A percentile compares a stretch with the other conserved stretches of the same genome.
Evolutionary conservation across 257 asterid species (phyloP).

Genomic region (Capsicum baccatum): DNA sequence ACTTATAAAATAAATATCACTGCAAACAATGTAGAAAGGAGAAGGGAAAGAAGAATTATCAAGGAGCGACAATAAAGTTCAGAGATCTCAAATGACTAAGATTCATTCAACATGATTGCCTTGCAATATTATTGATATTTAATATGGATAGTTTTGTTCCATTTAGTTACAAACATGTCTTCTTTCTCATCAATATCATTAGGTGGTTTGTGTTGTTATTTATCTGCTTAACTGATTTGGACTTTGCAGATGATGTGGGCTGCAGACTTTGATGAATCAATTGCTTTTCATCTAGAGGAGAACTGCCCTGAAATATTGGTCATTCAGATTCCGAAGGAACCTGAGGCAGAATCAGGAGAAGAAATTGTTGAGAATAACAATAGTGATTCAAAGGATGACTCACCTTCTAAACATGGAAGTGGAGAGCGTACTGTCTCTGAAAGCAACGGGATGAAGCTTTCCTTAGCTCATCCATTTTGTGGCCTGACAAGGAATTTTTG

Average conservation of each 20-base stretch:
- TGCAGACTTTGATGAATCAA: constrained; percentile 84
- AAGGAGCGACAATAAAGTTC: constrained; percentile 19
- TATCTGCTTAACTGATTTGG: constrained; percentile 25
- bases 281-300: constrained; percentile 66
- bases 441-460: constrained; percentile 55
- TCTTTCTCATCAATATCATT: constrained; percentile 17
- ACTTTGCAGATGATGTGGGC: constrained; percentile 97
- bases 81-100: constrained; percentile 12
- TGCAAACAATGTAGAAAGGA: background rate
- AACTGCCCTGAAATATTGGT: constrained; percentile 76
- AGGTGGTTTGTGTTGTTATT: constrained; percentile 28
- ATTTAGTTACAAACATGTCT: constrained; percentile 2
- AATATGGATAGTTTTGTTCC: constrained; percentile 16
- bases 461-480: constrained; percentile 73
- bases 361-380: constrained; percentile 52
- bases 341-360: constrained; percentile 61
- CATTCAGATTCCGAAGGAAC: constrained; percentile 64
- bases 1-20: too few species aligned
- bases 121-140: constrained; percentile 25
- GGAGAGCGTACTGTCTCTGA: constrained; percentile 56
- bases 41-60: background rate
- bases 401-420: constrained; percentile 55
- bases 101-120: constrained; percentile 4
- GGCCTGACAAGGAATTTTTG: constrained; percentile 86
- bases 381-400: constrained; percentile 48